A percentile compares a stretch with the other conserved stretches of the same genome.
phyloP scores from a whole-genome alignment of 768 basidiomycete species.

The Lactarius evosmus region DNA sequence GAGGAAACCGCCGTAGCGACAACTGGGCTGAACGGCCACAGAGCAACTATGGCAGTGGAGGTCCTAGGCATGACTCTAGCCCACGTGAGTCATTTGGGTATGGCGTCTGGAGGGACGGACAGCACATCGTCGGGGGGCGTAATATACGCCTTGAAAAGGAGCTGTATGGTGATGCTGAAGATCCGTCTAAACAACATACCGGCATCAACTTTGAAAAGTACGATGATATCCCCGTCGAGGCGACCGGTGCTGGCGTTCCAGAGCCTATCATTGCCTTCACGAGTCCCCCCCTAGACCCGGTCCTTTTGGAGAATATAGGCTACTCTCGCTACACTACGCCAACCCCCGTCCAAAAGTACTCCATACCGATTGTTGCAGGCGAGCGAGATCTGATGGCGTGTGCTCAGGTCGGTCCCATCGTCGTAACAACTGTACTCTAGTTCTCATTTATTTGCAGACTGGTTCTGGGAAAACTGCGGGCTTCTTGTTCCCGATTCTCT shows the following conservation, averaged over 20 bases:
- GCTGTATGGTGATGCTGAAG: slow-evolving; percentile 85
- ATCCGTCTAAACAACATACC: slow-evolving; percentile 86
- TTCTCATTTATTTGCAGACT: slow-evolving; percentile 54
- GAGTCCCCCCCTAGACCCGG: slow-evolving; percentile 84
- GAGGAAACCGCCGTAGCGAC: slow-evolving; percentile 42
- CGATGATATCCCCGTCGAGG: slow-evolving; percentile 99
- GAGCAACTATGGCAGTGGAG: slow-evolving; percentile 39
- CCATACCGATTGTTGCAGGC: slow-evolving; percentile 93
- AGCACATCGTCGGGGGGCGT: slow-evolving; percentile 77
- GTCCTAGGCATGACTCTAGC: slow-evolving; percentile 38
- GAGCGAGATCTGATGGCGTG: slow-evolving; percentile 93
- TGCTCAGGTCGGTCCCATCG: slow-evolving; percentile 61
- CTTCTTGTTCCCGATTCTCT: slow-evolving; percentile 98
- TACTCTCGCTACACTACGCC: slow-evolving; percentile 92
- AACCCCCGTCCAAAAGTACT: slow-evolving; percentile 99
- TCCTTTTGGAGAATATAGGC: slow-evolving; percentile 92
- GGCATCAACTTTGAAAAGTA: slow-evolving; percentile 99
- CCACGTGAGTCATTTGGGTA: slow-evolving; percentile 55
- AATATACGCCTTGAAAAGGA: slow-evolving; percentile 93
- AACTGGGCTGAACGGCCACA: slow-evolving; percentile 37
- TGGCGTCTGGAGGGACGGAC: slow-evolving; percentile 87
- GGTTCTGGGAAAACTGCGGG: slow-evolving; percentile 99
- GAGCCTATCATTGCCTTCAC: slow-evolving; percentile 89
- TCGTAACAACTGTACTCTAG: slow-evolving; percentile 21
- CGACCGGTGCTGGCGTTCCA: slow-evolving; percentile 95